Conservation (phyloP, 306 rosid species). For the Argentina anserina region DNA sequence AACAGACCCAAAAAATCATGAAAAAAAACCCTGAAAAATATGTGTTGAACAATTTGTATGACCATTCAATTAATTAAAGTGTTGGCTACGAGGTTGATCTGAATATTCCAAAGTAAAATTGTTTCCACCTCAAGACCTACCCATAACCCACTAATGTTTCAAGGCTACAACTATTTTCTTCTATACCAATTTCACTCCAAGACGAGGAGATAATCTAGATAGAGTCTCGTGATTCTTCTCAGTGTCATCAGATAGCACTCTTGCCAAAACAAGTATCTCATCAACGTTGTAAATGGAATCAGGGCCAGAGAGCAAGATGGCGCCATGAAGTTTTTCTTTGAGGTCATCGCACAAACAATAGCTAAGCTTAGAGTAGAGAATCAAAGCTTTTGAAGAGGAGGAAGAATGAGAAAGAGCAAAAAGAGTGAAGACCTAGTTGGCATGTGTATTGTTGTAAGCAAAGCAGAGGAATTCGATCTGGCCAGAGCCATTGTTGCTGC, state of each 20-base stretch:
- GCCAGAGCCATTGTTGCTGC: conserved; percentile 33
- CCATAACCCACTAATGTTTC: too few species aligned
- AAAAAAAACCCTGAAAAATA: too few species aligned
- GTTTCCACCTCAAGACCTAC: too few species aligned
- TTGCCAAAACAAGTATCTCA: conserved; percentile 86
- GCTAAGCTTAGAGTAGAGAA: conserved; percentile 86
- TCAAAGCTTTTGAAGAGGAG: conserved; percentile 45
- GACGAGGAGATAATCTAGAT: too few species aligned
- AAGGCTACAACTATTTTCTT: too few species aligned
- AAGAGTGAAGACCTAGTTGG: conserved; percentile 34
- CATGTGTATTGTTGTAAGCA: conserved; percentile 27
- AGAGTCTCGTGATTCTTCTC: too few species aligned
- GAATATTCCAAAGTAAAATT: too few species aligned
- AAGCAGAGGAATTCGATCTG: conserved; percentile 36
- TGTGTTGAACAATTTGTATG: too few species aligned
- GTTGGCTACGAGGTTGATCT: too few species aligned
- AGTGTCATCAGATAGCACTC: conserved; percentile 71
- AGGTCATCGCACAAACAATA: conserved; percentile 98
- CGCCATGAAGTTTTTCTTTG: conserved; percentile 88
- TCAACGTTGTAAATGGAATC: conserved; percentile 67
- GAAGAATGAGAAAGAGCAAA: conserved; percentile 33
- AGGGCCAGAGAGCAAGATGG: conserved; percentile 57
- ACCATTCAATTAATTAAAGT: too few species aligned
- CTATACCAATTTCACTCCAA: too few species aligned
- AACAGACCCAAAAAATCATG: too few species aligned